Evolutionary conservation across 75 land plant species (phyloP), one percentile per base, ranked within the genome.

Genomic region (Selaginella tamariscina): DNA sequence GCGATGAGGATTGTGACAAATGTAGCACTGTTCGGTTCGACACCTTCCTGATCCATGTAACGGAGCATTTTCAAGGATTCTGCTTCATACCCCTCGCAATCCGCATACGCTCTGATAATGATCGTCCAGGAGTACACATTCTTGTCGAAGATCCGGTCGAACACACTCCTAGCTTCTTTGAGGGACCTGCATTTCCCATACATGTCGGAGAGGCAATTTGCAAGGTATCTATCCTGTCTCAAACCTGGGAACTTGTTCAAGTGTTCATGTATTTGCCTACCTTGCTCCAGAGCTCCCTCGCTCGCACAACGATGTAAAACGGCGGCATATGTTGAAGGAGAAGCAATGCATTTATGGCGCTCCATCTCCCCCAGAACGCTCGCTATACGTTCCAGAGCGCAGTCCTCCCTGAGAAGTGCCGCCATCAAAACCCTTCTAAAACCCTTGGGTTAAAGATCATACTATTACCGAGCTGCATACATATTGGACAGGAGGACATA

Each of bases 181-280:
- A 59, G 26, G 18, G 8, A 2, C 8, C 62, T 21, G 23, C 62
- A 59, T 26, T 56, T 33, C 33, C 30, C 68, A 66, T 66, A 39
- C 49, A 39, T 39, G 49, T 39, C 15, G 49, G 15, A 15, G 11
- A 39, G 49, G 11, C 11, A 5, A 5, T 5, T 39, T 15, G 11
- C 49, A 5, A 39, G 49, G 11, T 5, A 5, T 15, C 5, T 15
- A 15, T 39, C 49, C n/a, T n/a, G n/a, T n/a, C n/a, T n/a, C 11
- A 39, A 5, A 15, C 5, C 15, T 15, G n/a, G n/a, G 23, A 8
- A 9, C 23, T 8, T 9, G 26, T 2, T 5, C 24, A 59, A 5
- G 18, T n/a, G 26, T 2, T n/a, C 8, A n/a, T 59, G 62, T 2
- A 59, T 26, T 21, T 2, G 8, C 8, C 62, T 5, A 8, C 62